phyloP scores from a whole-genome alignment of 2,329 filamentous ascomycete species.

The Periconia macrospinosa region DNA sequence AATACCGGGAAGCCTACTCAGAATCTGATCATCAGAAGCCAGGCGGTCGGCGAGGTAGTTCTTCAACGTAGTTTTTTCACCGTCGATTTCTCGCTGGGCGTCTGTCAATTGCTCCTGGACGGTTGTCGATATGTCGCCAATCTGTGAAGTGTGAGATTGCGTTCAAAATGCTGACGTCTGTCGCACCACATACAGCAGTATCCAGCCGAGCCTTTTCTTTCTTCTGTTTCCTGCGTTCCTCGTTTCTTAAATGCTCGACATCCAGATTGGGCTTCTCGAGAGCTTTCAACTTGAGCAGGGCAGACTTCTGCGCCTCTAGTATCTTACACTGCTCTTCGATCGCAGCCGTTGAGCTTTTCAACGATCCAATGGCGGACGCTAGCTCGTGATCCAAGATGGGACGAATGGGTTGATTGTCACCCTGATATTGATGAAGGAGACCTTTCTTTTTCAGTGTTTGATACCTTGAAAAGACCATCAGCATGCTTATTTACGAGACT shows the following conservation, averaged over 20 bases:
- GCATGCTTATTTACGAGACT: not conserved
- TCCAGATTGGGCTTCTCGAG: conserved; percentile 47
- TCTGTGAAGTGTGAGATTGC: conserved; percentile 14
- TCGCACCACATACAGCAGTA: conserved; percentile 30
- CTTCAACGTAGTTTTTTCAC: conserved; percentile 50
- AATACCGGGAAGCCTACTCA: conserved; percentile 67
- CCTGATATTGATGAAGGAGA: conserved; percentile 33
- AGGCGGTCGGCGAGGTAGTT: conserved; percentile 56
- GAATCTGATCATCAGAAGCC: conserved; percentile 65
- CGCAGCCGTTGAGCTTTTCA: conserved; percentile 65
- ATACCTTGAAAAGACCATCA: conserved; percentile 26
- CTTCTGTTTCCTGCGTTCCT: conserved; percentile 39
- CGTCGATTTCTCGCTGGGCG: conserved; percentile 53
- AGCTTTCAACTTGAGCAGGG: conserved; percentile 58
- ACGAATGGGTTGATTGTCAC: conserved; percentile 37
- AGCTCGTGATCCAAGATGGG: conserved; percentile 64
- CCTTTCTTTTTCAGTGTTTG: conserved; percentile 37
- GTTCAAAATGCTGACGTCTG: not conserved
- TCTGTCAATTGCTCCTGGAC: conserved; percentile 39
- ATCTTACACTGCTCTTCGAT: conserved; percentile 67
- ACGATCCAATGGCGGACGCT: conserved; percentile 61
- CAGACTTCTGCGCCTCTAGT: conserved; percentile 64
- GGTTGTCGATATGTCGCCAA: conserved; percentile 33
- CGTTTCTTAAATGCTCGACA: conserved; percentile 41
- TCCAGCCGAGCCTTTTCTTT: conserved; percentile 49